These are phyloP conservation scores for Nakataea oryzae DNA, from an alignment of 2,329 filamentous ascomycete species.

Conservation along the genomic window DNA sequence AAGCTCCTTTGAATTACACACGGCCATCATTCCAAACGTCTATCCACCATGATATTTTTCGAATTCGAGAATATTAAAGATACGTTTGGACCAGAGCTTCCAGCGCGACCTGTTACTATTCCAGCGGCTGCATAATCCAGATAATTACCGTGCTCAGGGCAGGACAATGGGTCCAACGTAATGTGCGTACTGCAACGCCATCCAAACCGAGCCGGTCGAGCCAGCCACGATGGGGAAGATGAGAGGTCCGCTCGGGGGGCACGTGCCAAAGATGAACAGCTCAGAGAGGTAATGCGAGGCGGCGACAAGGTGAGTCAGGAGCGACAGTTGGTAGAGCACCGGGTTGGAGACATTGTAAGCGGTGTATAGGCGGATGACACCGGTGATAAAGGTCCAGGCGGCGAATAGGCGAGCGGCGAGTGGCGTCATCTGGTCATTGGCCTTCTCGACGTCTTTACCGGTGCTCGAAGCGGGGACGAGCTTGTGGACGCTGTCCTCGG, in stretches of 20 bases:
- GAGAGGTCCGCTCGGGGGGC: conserved; percentile 50
- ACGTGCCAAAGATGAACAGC: conserved; percentile 68
- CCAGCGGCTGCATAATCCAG: not conserved
- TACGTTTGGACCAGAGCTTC: not conserved
- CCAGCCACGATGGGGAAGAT: conserved; percentile 41
- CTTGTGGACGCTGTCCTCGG: conserved; percentile 43
- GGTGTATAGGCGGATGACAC: conserved; percentile 69
- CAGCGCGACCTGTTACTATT: no score
- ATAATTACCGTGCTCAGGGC: not conserved
- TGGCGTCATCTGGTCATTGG: conserved; percentile 55
- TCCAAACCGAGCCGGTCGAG: conserved; percentile 42
- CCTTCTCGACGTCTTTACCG: conserved; percentile 32
- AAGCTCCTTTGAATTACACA: conserved; percentile 35
- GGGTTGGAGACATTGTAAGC: conserved; percentile 70
- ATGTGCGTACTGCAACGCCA: conserved; percentile 55
- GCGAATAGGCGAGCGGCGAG: conserved; percentile 74
- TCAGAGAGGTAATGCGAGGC: conserved; percentile 71
- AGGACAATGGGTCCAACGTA: conserved; percentile 42
- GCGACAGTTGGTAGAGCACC: conserved; percentile 66
- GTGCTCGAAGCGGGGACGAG: conserved; percentile 31
- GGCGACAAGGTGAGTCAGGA: conserved; percentile 75
- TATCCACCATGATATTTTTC: not conserved
- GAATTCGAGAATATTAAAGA: not conserved
- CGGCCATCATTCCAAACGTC: not conserved
- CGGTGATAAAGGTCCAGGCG: conserved; percentile 75